A percentile compares a stretch with the other conserved stretches of the same genome.
Evolutionary conservation across 2,329 filamentous ascomycete species (phyloP).

Genomic region (Xylaria sp.): DNA sequence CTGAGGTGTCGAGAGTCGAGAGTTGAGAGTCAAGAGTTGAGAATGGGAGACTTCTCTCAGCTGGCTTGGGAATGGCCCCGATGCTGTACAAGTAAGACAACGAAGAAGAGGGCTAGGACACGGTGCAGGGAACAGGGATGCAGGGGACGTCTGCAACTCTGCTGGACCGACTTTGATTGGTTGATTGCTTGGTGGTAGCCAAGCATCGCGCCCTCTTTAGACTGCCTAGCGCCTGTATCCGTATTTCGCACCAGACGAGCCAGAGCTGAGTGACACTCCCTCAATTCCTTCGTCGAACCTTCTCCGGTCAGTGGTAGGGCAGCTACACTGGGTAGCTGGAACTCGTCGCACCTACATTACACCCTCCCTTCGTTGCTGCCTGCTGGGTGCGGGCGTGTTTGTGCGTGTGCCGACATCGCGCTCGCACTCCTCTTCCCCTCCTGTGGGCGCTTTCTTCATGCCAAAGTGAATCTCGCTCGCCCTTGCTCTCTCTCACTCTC

Average conservation of each 20-base stretch:
- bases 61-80: constrained; percentile 11
- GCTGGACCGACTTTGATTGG: constrained; percentile 10
- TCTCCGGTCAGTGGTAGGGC: background rate
- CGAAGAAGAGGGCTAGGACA: constrained; percentile 2
- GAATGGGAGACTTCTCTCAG: constrained; percentile 2
- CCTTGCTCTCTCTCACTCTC: constrained; percentile 5
- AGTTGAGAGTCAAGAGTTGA: constrained; percentile 8
- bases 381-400: constrained; percentile 2
- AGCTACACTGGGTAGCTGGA: background rate
- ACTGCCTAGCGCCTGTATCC: constrained; percentile 6
- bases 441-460: constrained; percentile 9
- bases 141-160: constrained; percentile 10
- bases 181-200: background rate
- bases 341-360: background rate
- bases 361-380: background rate
- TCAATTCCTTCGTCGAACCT: background rate
- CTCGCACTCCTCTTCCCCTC: constrained; percentile 10
- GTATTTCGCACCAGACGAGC: too few relatives aligned
- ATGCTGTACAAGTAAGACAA: constrained; percentile 6
- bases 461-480: constrained; percentile 15
- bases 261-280: background rate
- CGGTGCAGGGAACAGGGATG: background rate
- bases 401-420: constrained; percentile 9
- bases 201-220: constrained; percentile 4
- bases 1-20: background rate